Conservation (phyloP, 305 asterid species). For the Fraxinus platypoda region DNA sequence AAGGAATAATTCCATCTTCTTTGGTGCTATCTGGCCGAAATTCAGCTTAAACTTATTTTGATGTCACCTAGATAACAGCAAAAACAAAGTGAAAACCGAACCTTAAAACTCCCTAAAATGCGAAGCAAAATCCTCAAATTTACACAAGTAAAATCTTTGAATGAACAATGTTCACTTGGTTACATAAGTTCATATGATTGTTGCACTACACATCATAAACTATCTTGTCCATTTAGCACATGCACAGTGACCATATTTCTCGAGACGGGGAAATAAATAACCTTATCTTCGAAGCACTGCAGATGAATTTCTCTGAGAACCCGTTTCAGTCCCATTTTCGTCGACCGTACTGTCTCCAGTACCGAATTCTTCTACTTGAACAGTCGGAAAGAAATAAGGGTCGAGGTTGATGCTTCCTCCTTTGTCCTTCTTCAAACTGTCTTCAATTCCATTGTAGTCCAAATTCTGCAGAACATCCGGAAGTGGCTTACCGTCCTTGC, state of each 20-base stretch:
- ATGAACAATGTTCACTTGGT: neutral
- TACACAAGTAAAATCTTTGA: neutral
- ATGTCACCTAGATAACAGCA: neutral
- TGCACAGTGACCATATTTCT: neutral
- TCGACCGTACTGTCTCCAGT: neutral
- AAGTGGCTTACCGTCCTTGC: conserved; percentile 28
- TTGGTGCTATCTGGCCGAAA: neutral
- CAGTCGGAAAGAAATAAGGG: conserved; percentile 27
- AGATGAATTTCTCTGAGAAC: neutral
- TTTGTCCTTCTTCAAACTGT: conserved; percentile 28
- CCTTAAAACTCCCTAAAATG: neutral
- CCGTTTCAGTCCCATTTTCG: conserved; percentile 5
- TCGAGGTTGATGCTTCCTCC: conserved; percentile 23
- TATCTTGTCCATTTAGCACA: neutral
- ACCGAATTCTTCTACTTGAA: conserved; percentile 13
- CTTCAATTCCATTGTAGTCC: conserved; percentile 34
- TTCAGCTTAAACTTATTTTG: neutral
- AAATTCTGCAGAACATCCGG: conserved; percentile 33
- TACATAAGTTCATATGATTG: neutral
- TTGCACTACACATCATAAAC: neutral
- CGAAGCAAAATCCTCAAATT: neutral
- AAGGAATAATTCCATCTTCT: neutral
- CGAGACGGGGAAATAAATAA: neutral
- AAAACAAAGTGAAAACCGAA: neutral
- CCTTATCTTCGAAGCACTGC: neutral